These are phyloP conservation scores for Quercus ilex DNA, from an alignment of 306 rosid species.

Conservation along the genomic window DNA sequence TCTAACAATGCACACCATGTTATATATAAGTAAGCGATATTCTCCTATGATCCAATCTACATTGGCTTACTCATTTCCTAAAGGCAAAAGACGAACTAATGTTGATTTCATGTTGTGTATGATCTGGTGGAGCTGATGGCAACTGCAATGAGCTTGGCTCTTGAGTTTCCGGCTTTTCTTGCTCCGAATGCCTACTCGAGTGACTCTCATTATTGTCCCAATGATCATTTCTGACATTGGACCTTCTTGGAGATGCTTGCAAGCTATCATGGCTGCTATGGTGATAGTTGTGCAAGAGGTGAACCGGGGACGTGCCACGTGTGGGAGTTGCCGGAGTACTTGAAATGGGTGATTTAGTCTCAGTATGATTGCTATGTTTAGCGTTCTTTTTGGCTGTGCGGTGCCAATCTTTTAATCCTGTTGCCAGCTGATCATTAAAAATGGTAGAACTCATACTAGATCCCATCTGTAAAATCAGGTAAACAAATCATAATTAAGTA, in stretches of 20 bases:
- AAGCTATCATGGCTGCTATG: slow-evolving; percentile 24
- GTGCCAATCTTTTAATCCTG: slow-evolving; percentile 58
- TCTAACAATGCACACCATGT: too few species aligned
- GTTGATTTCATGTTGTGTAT: too few species aligned
- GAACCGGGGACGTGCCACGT: slow-evolving; percentile 57
- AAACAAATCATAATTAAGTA: neutral
- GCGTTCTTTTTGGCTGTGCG: slow-evolving; percentile 40
- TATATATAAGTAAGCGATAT: too few species aligned
- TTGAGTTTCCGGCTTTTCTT: too few species aligned
- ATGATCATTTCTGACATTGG: slow-evolving; percentile 23
- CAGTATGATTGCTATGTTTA: slow-evolving; percentile 29
- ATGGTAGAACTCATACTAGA: slow-evolving; percentile 59
- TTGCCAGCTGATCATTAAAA: slow-evolving; percentile 52
- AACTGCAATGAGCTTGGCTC: too few species aligned
- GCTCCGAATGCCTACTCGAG: neutral
- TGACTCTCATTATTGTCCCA: slow-evolving; percentile 23
- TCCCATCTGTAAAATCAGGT: slow-evolving; percentile 52
- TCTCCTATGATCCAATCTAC: too few species aligned
- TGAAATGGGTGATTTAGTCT: slow-evolving; percentile 48
- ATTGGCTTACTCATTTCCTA: too few species aligned
- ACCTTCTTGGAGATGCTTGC: slow-evolving; percentile 31
- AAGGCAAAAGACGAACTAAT: too few species aligned
- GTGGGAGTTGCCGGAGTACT: slow-evolving; percentile 57
- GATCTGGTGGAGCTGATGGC: too few species aligned
- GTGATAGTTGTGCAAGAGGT: slow-evolving; percentile 48